Percentiles rank a stretch among this genome's conserved stretches.
These are phyloP conservation scores for Candida dajiaensis DNA, from an alignment of 805 yeast species.

Conservation along the genomic window DNA sequence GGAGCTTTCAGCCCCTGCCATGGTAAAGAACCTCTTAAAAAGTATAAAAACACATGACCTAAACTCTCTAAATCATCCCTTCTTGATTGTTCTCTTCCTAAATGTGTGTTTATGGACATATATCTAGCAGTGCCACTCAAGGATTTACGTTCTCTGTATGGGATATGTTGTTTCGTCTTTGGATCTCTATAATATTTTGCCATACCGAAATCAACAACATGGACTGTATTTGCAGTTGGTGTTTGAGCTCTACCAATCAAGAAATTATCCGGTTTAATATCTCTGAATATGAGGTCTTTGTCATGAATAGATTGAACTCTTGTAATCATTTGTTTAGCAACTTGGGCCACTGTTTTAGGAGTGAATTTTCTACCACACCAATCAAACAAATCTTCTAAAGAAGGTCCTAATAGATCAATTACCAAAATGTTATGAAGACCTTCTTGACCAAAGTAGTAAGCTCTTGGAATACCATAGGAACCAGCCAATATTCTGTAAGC, in stretches of 20 bases:
- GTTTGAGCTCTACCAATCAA: slow-evolving; percentile 86
- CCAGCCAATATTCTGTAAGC: slow-evolving; percentile 88
- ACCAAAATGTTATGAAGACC: slow-evolving; percentile 94
- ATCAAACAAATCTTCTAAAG: slow-evolving; percentile 92
- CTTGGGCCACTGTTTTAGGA: slow-evolving; percentile 86
- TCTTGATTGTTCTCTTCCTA: slow-evolving; percentile 95
- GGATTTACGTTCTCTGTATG: slow-evolving; percentile 93
- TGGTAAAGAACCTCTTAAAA: slow-evolving; percentile 88
- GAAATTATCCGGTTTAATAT: slow-evolving; percentile 96
- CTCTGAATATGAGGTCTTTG: slow-evolving; percentile 88
- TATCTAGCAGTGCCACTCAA: slow-evolving; percentile 97
- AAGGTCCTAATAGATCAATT: slow-evolving; percentile 92
- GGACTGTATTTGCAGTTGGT: slow-evolving; percentile 77
- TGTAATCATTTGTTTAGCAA: slow-evolving; percentile 90
- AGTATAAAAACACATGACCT: slow-evolving; percentile 95
- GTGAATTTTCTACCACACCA: slow-evolving; percentile 95
- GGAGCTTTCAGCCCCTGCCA: slow-evolving; percentile 99
- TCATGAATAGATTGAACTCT: slow-evolving; percentile 84
- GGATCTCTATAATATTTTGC: slow-evolving; percentile 98
- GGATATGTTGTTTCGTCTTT: slow-evolving; percentile 89
- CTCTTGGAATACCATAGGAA: slow-evolving; percentile 83
- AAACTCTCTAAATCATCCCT: slow-evolving; percentile 94
- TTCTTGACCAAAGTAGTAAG: slow-evolving; percentile 98
- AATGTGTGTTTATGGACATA: slow-evolving; percentile 95
- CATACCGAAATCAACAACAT: slow-evolving; percentile 97